These are phyloP conservation scores for Allantophomopsis cytisporea DNA, from an alignment of 2,329 filamentous ascomycete species.

Conservation along the genomic window DNA sequence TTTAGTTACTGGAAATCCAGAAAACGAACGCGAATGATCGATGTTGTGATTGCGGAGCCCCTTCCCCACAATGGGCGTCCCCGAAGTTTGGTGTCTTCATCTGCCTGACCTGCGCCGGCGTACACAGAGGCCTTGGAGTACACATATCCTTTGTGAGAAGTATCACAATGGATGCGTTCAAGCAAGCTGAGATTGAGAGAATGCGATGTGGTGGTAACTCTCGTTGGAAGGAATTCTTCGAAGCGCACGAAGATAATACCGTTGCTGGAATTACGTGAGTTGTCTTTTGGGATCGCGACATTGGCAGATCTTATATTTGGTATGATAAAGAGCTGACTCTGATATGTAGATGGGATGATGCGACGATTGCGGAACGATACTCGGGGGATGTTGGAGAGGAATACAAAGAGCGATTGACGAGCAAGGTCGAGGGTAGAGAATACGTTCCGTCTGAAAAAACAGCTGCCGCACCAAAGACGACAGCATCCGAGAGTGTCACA, in stretches of 20 bases:
- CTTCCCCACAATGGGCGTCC: constrained; percentile 93
- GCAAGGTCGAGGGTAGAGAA: constrained; percentile 77
- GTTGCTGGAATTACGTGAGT: constrained; percentile 40
- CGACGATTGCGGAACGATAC: constrained; percentile 82
- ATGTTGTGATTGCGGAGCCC: constrained; percentile 92
- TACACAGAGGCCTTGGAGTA: constrained; percentile 87
- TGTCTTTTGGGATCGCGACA: not conserved
- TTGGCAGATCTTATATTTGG: too few species aligned
- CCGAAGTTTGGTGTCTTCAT: constrained; percentile 99
- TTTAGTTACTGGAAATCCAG: constrained; percentile 76
- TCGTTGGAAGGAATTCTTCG: constrained; percentile 78
- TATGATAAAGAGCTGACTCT: not conserved
- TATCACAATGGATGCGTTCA: constrained; percentile 98
- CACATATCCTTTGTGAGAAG: constrained; percentile 97
- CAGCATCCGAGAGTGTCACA: constrained; percentile 16
- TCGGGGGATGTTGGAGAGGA: constrained; percentile 84
- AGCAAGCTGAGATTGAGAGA: constrained; percentile 77
- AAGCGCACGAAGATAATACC: constrained; percentile 52
- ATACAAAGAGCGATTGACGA: constrained; percentile 80
- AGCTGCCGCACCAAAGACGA: constrained; percentile 21
- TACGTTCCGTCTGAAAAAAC: constrained; percentile 63
- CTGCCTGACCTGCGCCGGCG: constrained; percentile 89
- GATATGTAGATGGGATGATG: constrained; percentile 59
- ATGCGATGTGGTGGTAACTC: constrained; percentile 91
- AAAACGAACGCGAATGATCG: constrained; percentile 78